Conservation (phyloP, 345 rosid genomes). For the Syzygium aqueum region DNA sequence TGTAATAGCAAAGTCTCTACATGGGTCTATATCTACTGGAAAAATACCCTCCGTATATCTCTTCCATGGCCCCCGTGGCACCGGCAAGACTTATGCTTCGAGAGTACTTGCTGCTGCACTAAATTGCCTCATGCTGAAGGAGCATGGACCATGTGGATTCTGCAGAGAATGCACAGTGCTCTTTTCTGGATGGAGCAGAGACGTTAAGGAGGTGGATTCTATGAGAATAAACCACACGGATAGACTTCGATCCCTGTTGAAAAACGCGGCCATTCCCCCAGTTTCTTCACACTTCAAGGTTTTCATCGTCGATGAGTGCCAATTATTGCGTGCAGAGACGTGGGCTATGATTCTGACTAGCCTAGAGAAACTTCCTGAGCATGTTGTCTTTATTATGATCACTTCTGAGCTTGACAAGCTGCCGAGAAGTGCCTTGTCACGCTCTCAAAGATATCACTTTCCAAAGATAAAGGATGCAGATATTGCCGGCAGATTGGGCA, state of each 20-base stretch:
- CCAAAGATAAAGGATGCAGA: conserved; percentile 59
- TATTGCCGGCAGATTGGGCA: conserved; percentile 49
- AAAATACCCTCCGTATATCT: conserved; percentile 69
- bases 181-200: conserved; percentile 65
- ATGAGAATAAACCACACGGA: conserved; percentile 49
- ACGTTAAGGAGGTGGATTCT: conserved; percentile 71
- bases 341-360: conserved; percentile 65
- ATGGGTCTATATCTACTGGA: conserved; percentile 66
- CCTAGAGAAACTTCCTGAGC: conserved; percentile 57
- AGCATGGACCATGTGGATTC: conserved; percentile 76
- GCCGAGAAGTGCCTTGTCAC: conserved; percentile 63
- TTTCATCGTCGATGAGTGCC: conserved; percentile 84
- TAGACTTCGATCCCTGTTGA: conserved; percentile 51
- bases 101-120: conserved; percentile 88
- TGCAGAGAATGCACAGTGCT: conserved; percentile 67
- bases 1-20: conserved; percentile 63
- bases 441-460: conserved; percentile 78
- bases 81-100: conserved; percentile 87
- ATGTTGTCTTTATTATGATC: conserved; percentile 63
- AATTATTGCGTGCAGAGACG: conserved; percentile 60
- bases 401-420: conserved; percentile 82
- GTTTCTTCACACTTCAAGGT: conserved; percentile 67
- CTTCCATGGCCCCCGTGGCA: conserved; percentile 91
- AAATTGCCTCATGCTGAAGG: conserved; percentile 69
- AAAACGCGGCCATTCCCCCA: conserved; percentile 59